Base-by-base conservation (phyloP, 306 rosid species). In the Prunus salicina region DNA sequence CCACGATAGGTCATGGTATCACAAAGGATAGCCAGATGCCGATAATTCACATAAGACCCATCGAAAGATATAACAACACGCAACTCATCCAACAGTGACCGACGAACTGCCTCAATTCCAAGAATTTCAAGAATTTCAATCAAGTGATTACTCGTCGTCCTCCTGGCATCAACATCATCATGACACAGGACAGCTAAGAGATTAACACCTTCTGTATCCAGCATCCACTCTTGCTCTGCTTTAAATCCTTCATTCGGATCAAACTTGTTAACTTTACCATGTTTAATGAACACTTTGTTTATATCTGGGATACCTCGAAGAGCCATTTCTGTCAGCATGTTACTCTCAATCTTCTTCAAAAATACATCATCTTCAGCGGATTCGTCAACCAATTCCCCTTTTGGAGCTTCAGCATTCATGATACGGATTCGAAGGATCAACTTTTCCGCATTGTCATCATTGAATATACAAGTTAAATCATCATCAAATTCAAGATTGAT, bases 1-100 rank as follows among this genome's bases (percentile, higher is more conserved):
- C 99, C 98, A 56, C 99, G 88, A 81, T 96, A 92, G 2, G 99
- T 96, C 99, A 96, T 96, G 27, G 99, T 92, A 75, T 96, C 99
- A 77, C 99, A 96, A 24, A 96, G 99, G 79, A 96, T 96, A 74
- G 99, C 99, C 49, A 96, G 86, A 81, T 96, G 99, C 67, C 98
- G 82, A 72, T 96, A 96, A 72, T 96, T 96, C 79, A 96, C 99
- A 69, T 96, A 96, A 67, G 98, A 96, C 72, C 99, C 99, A 73
- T 96, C 99, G 79, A 96, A 96, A 14, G 99, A 96, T 74, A 92
- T 96, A 73, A 96, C 99, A 79, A 91, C 96, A 70, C 98, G 91
- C 81, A 92, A 84, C 81, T 96, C 99, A 71, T 96, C 99, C 64
- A 96, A 68, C 32, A 96, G 79, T 81, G 98, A 84, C 15, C 93